Evolutionary conservation across 2,329 filamentous ascomycete species (phyloP).

Genomic region (Aspergillus amoenus): DNA sequence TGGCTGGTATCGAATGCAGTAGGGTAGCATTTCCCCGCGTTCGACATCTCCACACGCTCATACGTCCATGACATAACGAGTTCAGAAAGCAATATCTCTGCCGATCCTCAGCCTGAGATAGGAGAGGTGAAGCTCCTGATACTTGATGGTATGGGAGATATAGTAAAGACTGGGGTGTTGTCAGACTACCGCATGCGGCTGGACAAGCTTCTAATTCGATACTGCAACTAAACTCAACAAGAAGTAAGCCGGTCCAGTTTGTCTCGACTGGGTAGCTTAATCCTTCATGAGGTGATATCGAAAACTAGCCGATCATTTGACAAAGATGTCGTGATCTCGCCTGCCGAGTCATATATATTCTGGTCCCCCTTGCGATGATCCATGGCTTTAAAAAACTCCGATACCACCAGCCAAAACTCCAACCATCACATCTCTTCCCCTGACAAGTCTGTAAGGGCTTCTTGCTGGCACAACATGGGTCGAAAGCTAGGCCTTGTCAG

Average conservation of each 20-base stretch:
- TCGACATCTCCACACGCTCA: not conserved
- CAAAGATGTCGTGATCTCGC: not conserved
- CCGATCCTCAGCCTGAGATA: not conserved
- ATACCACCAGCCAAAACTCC: not conserved
- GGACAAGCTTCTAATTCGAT: not conserved
- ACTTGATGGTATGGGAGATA: not conserved
- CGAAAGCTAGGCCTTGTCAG: conserved; percentile 35
- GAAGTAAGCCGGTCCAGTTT: not conserved
- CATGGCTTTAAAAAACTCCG: not conserved
- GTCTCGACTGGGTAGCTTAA: not conserved
- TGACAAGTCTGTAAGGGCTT: not conserved
- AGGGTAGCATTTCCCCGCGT: not conserved
- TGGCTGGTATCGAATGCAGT: no score
- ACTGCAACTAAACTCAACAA: not conserved
- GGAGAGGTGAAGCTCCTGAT: no score
- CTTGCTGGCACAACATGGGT: conserved; percentile 18
- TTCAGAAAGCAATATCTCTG: not conserved
- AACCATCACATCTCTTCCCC: not conserved
- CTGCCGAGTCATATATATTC: not conserved
- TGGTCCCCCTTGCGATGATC: not conserved
- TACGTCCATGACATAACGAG: not conserved
- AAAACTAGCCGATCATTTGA: not conserved
- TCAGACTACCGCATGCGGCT: not conserved
- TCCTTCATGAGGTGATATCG: not conserved
- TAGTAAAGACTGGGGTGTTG: not conserved